A percentile compares a stretch with the other conserved stretches of the same genome.
Evolutionary conservation across 2,329 filamentous ascomycete genomes (phyloP).

Genomic region (Talaromyces sp.): DNA sequence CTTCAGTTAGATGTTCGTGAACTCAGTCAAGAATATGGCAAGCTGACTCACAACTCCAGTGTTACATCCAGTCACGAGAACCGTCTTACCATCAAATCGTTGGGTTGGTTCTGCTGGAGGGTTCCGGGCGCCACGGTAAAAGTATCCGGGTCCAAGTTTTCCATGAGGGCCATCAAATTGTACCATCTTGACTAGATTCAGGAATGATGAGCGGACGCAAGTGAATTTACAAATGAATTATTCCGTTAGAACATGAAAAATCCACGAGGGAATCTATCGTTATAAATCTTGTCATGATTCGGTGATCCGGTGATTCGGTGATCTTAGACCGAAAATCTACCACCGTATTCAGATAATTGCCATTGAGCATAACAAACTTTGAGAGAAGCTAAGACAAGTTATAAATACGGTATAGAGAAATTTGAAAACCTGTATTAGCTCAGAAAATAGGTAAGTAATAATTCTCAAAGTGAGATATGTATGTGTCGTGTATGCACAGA

Average conservation of each 20-base stretch:
- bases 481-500: too few species aligned
- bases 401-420: neutral
- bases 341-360: neutral
- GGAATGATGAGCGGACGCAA: neutral
- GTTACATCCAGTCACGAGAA: constrained; percentile 13
- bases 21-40: neutral
- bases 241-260: neutral
- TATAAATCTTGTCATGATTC: neutral
- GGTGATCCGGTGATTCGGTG: constrained; percentile 16
- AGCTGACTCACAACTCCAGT: constrained; percentile 5
- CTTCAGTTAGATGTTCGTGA: neutral
- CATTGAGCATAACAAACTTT: neutral
- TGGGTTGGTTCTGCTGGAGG: constrained; percentile 13
- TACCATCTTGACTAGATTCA: constrained; percentile 3
- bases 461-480: neutral
- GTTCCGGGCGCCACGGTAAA: constrained; percentile 3
- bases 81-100: constrained; percentile 11
- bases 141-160: neutral
- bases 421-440: neutral
- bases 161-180: constrained; percentile 13
- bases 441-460: neutral
- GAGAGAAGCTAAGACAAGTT: neutral
- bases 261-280: too few species aligned
- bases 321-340: neutral
- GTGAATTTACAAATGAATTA: neutral